Percentiles rank a stretch among this genome's conserved stretches.
phyloP scores from a whole-genome alignment of 768 basidiomycete species.

The Tulasnella sp. region DNA sequence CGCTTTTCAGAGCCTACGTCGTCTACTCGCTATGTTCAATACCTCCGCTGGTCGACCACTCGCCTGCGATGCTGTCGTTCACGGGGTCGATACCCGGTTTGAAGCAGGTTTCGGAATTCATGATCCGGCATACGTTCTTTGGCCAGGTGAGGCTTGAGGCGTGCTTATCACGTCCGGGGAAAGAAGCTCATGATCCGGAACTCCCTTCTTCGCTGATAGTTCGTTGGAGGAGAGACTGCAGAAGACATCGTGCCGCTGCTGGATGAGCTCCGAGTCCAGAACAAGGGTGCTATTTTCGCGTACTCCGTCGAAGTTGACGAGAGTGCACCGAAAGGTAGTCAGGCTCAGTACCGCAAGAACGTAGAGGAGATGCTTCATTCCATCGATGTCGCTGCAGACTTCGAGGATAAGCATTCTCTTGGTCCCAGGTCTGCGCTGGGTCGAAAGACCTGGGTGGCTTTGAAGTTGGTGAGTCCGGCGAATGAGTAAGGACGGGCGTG shows the following conservation, averaged over 20 bases:
- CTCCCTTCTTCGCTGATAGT: conserved; percentile 35
- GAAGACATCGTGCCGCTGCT: conserved; percentile 56
- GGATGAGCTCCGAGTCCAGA: conserved; percentile 44
- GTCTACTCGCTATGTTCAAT: conserved; percentile 76
- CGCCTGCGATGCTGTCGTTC: conserved; percentile 51
- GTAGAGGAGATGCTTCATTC: conserved; percentile 65
- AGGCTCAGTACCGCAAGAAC: conserved; percentile 43
- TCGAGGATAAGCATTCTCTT: conserved; percentile 40
- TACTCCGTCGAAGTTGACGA: conserved; percentile 83
- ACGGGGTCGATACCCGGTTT: conserved; percentile 49
- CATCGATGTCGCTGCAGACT: conserved; percentile 70
- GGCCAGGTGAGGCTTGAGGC: conserved; percentile 43
- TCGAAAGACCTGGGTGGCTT: conserved; percentile 68
- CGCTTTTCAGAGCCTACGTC: conserved; percentile 58
- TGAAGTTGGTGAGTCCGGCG: conserved; percentile 54
- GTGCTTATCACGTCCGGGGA: not conserved
- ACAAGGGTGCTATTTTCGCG: conserved; percentile 65
- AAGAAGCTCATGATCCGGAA: not conserved
- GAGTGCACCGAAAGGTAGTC: conserved; percentile 24
- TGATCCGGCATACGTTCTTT: conserved; percentile 77
- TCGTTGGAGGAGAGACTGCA: conserved; percentile 81
- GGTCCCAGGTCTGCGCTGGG: conserved; percentile 26
- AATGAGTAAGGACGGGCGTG: not conserved
- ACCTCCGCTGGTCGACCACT: conserved; percentile 61
- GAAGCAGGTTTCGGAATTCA: conserved; percentile 47